A percentile compares a stretch with the other conserved stretches of the same genome.
phyloP scores from a whole-genome alignment of 148 eudicot species.

The Linanthus parryae region DNA sequence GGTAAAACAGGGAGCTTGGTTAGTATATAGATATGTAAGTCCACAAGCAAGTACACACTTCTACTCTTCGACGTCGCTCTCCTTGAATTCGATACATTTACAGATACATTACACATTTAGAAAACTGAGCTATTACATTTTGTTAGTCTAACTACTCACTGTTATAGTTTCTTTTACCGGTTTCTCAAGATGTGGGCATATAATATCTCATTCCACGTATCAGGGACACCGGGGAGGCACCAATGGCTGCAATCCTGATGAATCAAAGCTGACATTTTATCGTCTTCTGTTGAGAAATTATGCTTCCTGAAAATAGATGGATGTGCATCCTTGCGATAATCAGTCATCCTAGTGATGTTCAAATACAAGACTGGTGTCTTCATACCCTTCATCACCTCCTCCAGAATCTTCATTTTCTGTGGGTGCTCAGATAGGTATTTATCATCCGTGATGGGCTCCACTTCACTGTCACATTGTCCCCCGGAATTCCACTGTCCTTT shows the following conservation, averaged over 20 bases:
- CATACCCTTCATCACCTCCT: slow-evolving; percentile 31
- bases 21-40: too few relatives aligned
- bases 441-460: slow-evolving; percentile 42
- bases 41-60: too few relatives aligned
- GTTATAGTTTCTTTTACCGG: slow-evolving; percentile 12
- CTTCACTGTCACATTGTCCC: slow-evolving; percentile 51
- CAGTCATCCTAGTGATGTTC: slow-evolving; percentile 61
- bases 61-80: too few relatives aligned
- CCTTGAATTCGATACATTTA: too few relatives aligned
- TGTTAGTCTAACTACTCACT: too few relatives aligned
- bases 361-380: slow-evolving; percentile 44
- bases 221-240: slow-evolving; percentile 92
- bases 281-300: slow-evolving; percentile 34
- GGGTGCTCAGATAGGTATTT: slow-evolving; percentile 27
- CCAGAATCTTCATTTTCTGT: slow-evolving; percentile 34
- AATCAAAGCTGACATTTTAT: slow-evolving; percentile 31
- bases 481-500: slow-evolving; percentile 38
- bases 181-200: slow-evolving; percentile 43
- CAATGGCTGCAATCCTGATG: slow-evolving; percentile 82
- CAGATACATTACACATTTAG: too few relatives aligned
- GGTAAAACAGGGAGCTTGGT: too few relatives aligned
- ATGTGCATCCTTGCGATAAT: slow-evolving; percentile 68
- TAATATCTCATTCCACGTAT: slow-evolving; percentile 72
- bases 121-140: too few relatives aligned
- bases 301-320: slow-evolving; percentile 53